Base-by-base conservation (phyloP, 2,329 filamentous ascomycete genomes). In the Beauveria varroae region DNA sequence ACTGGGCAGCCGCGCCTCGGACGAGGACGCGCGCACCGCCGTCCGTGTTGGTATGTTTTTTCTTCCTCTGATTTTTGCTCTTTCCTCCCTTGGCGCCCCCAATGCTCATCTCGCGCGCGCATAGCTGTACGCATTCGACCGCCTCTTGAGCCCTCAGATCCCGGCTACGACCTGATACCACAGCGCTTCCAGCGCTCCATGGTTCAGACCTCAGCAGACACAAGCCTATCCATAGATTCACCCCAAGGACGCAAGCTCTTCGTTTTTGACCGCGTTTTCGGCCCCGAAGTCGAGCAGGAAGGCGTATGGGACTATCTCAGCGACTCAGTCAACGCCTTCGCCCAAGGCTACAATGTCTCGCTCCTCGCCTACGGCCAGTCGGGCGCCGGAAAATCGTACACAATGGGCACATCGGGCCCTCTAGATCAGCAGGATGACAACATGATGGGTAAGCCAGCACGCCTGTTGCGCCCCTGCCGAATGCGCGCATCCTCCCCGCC, bases 331-430 rank as follows among this genome's bases (percentile, higher is more conserved):
- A 86, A 82, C 68, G 90, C 93, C 2, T 99, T 99, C 68, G 79
- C 95, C 1, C 91, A 97, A 71, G 95, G 95, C 60, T 99, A 98
- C 83, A 99, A 99, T 84, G 95, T 99, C 62, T 99, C 95, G 3
- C 86, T 99, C 55, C 79, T 99, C 68, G 95, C 95, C 53, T 99
- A 99, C 70, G 95, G 95, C 66, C 95, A 99, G 78, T 99, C 95
- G 30, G 95, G 95, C 61, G 92, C 95, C 12, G 95, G 95, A 68
- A 99, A 99, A 77, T 98, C 93, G 3, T 98, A 96, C 72, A 99
- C 95, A 0, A 99, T 99, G 95, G 95, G 95, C 62, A 99, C 95
- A 0, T 92, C 93, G 0, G 92, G 92, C 5, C 91, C 93, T 2
- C 75, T 75, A 24, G 93, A 97, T 69, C 89, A 96, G 70, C 81